Base-by-base conservation (phyloP, 176 grass and related monocot species). In the Paspalum notatum region DNA sequence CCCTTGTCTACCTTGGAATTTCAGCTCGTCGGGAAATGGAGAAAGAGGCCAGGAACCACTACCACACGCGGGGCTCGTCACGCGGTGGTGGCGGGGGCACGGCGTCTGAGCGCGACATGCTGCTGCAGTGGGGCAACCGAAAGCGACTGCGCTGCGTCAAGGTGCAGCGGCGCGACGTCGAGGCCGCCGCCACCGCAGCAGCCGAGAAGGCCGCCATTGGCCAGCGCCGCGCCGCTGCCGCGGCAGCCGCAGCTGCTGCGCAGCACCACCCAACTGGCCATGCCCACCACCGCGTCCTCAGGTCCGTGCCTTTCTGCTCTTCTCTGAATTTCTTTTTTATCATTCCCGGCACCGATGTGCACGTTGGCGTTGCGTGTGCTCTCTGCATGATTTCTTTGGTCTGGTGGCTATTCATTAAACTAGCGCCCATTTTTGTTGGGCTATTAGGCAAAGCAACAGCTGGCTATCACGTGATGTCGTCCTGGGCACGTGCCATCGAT, bases 101-200 rank as follows among this genome's bases (percentile, higher is more conserved):
- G 39, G 49, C 84, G 6, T 43, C 85, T 0, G 93, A 97, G 60
- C 88, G 89, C 60, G 93, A 97, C 41, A 65, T 91, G 80, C 88
- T 91, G 15, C 88, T 97, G 77, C 93, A 97, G 63, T 97, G 93
- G 93, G 93, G 93, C 26, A 97, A 93, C 72, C 76, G 93, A 76
- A 97, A 97, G 83, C 78, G 93, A 56, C 80, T 97, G 42, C 87
- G 90, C 72, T 97, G 93, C 83, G 89, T 90, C 83, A 97, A 97
- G 80, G 89, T 88, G 76, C 93, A 91, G 43, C 93, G 87, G 37
- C 91, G 84, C 67, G 93, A 97, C 54, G 79, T 89, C 51, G 80
- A 85, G 26, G 77, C 86, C 44, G 78, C 90, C 3, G 86, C 85
- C 68, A 80, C 86, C 17, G 63, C 37, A 16, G 75, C 86, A 11